Percentiles rank a stretch among this genome's conserved stretches.
These are phyloP conservation scores for Hypoxylon sp. DNA, from an alignment of 2,329 filamentous ascomycete species.

Conservation along the genomic window DNA sequence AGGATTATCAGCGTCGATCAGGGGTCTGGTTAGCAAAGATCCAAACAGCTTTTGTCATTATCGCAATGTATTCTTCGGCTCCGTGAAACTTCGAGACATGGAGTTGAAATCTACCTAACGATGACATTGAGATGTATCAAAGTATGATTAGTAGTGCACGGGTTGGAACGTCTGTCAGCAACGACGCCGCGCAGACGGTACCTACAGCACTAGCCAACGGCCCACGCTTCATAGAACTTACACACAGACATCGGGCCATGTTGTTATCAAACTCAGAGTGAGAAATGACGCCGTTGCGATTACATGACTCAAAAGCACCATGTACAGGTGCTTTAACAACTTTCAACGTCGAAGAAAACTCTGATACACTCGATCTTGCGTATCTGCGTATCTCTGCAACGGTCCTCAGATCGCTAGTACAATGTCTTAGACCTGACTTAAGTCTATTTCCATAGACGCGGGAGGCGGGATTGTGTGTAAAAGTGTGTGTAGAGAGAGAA, in stretches of 20 bases:
- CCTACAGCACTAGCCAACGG: background rate
- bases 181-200: slow-evolving; percentile 8
- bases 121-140: slow-evolving; percentile 19
- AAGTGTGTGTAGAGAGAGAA: too few species aligned
- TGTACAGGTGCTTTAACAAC: slow-evolving; percentile 8
- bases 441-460: slow-evolving; percentile 28
- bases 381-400: slow-evolving; percentile 31
- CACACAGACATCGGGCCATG: slow-evolving; percentile 23
- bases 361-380: slow-evolving; percentile 19
- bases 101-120: background rate
- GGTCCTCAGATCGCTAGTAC: background rate
- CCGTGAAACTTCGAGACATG: slow-evolving; percentile 3
- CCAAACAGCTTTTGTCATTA: background rate
- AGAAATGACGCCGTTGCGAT: slow-evolving; percentile 15
- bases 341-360: slow-evolving; percentile 19
- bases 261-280: slow-evolving; percentile 10
- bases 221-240: background rate
- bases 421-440: slow-evolving; percentile 22
- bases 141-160: slow-evolving; percentile 33
- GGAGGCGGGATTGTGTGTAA: slow-evolving; percentile 11
- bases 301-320: slow-evolving; percentile 15
- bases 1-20: slow-evolving; percentile 20
- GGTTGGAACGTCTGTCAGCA: slow-evolving; percentile 20
- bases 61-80: background rate
- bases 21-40: slow-evolving; percentile 11